A percentile compares a stretch with the other conserved stretches of the same genome.
Evolutionary conservation across 805 yeast genomes (phyloP).

Genomic region (Groenewaldozyma salmanticensis): DNA sequence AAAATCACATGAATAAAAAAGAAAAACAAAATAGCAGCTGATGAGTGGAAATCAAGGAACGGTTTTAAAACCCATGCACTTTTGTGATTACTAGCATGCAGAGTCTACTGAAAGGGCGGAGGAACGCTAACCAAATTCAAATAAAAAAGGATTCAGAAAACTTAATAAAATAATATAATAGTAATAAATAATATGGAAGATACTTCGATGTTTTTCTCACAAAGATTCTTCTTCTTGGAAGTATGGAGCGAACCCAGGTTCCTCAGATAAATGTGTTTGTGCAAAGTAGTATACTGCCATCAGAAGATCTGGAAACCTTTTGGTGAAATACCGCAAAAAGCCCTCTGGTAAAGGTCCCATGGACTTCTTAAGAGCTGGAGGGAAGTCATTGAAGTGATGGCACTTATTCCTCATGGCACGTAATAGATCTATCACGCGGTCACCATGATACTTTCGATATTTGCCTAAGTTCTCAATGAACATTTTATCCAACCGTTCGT

Average conservation of each 20-base stretch:
- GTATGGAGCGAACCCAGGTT: slow-evolving; percentile 45
- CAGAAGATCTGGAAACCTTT: slow-evolving; percentile 67
- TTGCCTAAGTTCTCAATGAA: slow-evolving; percentile 81
- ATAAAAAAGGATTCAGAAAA: no score
- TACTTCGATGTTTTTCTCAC: no score
- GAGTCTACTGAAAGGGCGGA: no score
- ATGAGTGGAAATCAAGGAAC: no score
- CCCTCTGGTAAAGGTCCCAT: slow-evolving; percentile 83
- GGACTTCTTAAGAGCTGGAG: slow-evolving; percentile 47
- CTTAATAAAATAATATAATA: no score
- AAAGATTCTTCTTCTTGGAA: slow-evolving; percentile 22
- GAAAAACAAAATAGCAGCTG: no score
- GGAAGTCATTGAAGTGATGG: slow-evolving; percentile 90
- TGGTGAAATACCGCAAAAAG: slow-evolving; percentile 65
- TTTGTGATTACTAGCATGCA: no score
- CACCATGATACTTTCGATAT: slow-evolving; percentile 77
- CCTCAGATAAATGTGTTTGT: slow-evolving; percentile 46
- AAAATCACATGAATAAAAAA: no score
- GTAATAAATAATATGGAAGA: no score
- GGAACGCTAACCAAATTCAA: no score
- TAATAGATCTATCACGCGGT: slow-evolving; percentile 71
- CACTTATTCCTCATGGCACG: slow-evolving; percentile 88
- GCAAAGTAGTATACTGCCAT: slow-evolving; percentile 65
- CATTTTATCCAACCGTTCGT: slow-evolving; percentile 52
- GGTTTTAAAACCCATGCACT: no score